These are phyloP conservation scores for Xerocomus spinulosus DNA, from an alignment of 768 basidiomycete species.

Conservation along the genomic window DNA sequence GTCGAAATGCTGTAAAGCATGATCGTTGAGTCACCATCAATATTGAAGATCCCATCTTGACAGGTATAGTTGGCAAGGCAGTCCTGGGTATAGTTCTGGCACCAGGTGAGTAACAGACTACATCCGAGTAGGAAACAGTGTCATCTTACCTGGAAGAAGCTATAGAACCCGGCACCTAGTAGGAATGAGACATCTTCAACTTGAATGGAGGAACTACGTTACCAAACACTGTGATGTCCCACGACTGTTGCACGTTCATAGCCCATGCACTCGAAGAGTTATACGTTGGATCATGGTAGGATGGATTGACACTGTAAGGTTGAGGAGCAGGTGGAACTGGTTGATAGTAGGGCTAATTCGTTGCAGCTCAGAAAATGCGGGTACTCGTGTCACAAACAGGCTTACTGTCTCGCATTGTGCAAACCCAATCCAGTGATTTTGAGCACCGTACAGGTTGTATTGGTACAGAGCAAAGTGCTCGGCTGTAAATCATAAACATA, in stretches of 20 bases:
- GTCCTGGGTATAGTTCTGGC: conserved; percentile 37
- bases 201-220: neutral
- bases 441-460: conserved; percentile 42
- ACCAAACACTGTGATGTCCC: conserved; percentile 44
- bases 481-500: conserved; percentile 20
- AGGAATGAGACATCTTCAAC: neutral
- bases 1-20: conserved; percentile 47
- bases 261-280: conserved; percentile 39
- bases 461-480: conserved; percentile 49
- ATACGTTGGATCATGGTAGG: conserved; percentile 39
- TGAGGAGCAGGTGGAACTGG: conserved; percentile 40
- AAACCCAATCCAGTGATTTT: conserved; percentile 47
- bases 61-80: conserved; percentile 38
- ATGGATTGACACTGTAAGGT: conserved; percentile 35
- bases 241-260: conserved; percentile 38
- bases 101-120: neutral
- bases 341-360: conserved; percentile 46
- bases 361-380: neutral
- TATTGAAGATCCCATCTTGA: conserved; percentile 40
- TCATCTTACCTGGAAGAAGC: conserved; percentile 43
- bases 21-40: conserved; percentile 39
- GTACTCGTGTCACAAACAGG: neutral
- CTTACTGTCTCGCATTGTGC: conserved; percentile 50
- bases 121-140: too few relatives aligned
- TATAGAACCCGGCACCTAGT: conserved; percentile 47